These are phyloP conservation scores for Cyphellophora europaea DNA, from an alignment of 2,329 filamentous ascomycete species.

Conservation along the genomic window DNA sequence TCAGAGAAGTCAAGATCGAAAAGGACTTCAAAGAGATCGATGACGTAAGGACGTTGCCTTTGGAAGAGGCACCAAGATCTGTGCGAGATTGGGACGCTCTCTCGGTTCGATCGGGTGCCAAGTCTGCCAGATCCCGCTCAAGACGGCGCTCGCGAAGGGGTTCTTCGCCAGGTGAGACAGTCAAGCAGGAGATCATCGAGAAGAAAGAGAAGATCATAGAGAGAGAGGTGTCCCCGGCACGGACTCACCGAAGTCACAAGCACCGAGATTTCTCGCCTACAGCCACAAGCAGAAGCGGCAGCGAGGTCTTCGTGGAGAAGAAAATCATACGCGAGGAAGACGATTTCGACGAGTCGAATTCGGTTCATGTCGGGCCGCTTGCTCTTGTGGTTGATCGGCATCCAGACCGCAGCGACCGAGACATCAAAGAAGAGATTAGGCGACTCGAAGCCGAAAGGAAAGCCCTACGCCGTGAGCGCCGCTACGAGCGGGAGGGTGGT, in stretches of 20 bases:
- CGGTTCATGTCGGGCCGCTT: slow-evolving; percentile 34
- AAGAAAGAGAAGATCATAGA: slow-evolving; percentile 14
- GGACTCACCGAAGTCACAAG: slow-evolving; percentile 22
- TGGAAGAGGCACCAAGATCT: slow-evolving; percentile 21
- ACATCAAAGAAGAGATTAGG: slow-evolving; percentile 64
- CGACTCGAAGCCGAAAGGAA: slow-evolving; percentile 59
- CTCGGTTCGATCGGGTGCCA: slow-evolving; percentile 16
- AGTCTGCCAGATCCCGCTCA: slow-evolving; percentile 23
- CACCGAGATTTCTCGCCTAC: slow-evolving; percentile 5
- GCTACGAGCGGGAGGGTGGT: slow-evolving; percentile 30
- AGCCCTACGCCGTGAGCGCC: slow-evolving; percentile 48
- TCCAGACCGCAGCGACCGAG: slow-evolving; percentile 43
- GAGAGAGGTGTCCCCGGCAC: slow-evolving; percentile 15
- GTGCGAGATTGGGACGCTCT: slow-evolving; percentile 24
- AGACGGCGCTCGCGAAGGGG: slow-evolving; percentile 13
- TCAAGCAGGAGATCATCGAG: slow-evolving; percentile 16
- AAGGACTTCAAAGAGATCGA: slow-evolving; percentile 10
- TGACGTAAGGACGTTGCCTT: slow-evolving; percentile 15
- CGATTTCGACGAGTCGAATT: slow-evolving; percentile 35
- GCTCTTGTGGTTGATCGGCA: slow-evolving; percentile 42
- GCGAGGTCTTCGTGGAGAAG: slow-evolving; percentile 25
- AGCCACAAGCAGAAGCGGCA: slow-evolving; percentile 24
- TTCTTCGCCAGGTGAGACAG: slow-evolving; percentile 14
- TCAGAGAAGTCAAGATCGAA: slow-evolving; percentile 10
- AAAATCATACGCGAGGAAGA: slow-evolving; percentile 27